These are phyloP conservation scores for Monascus ruber DNA, from an alignment of 2,329 filamentous ascomycete genomes.

Conservation along the genomic window DNA sequence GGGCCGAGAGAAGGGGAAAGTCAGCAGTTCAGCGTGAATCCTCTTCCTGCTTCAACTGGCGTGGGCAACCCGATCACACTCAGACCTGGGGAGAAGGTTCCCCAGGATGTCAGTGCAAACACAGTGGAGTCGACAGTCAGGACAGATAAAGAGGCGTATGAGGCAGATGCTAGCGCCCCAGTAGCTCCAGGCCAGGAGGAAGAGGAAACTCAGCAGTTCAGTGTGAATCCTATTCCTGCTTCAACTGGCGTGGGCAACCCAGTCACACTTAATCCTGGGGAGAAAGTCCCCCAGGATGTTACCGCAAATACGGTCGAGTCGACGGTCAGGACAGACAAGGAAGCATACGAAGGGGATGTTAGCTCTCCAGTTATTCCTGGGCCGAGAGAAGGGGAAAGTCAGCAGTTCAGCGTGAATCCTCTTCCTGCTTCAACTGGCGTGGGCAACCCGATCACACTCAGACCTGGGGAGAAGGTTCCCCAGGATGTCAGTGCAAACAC, in stretches of 20 bases:
- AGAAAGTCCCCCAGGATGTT: constrained; percentile 64
- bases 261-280: constrained; percentile 64
- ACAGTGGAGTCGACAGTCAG: constrained; percentile 55
- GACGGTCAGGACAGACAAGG: constrained; percentile 58
- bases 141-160: constrained; percentile 75
- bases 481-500: constrained; percentile 54
- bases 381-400: not conserved
- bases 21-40: constrained; percentile 30
- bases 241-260: constrained; percentile 56
- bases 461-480: constrained; percentile 72
- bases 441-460: constrained; percentile 68
- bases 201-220: not conserved
- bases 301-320: constrained; percentile 60
- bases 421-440: constrained; percentile 42
- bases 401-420: constrained; percentile 33
- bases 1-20: not conserved
- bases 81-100: constrained; percentile 69
- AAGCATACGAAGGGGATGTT: constrained; percentile 67
- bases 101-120: constrained; percentile 55
- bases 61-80: constrained; percentile 67
- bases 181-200: too few relatives aligned
- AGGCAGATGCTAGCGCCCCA: constrained; percentile 44
- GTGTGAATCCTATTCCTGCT: constrained; percentile 44
- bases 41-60: constrained; percentile 43
- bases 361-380: too few relatives aligned